Percentiles rank a stretch among this genome's conserved stretches.
Evolutionary conservation across 331 rosid species (phyloP).

Genomic region (Pyracantha coccinea): DNA sequence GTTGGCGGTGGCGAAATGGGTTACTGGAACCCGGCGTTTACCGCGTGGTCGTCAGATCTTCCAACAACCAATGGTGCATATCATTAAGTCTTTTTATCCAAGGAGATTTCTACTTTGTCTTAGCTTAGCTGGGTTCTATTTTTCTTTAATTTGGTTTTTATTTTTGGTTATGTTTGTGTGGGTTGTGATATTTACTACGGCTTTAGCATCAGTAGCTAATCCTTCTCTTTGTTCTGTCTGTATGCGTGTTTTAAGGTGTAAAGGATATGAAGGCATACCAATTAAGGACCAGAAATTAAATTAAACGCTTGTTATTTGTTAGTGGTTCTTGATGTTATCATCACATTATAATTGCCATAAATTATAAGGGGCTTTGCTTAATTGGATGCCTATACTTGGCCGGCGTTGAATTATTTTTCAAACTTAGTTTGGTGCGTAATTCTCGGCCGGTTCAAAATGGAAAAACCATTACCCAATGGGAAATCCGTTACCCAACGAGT

Average conservation of each 20-base stretch:
- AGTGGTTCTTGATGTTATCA: neutral
- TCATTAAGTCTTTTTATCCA: slow-evolving; percentile 7
- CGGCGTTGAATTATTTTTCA: too few relatives aligned
- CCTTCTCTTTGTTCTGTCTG: neutral
- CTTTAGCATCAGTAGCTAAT: slow-evolving; percentile 11
- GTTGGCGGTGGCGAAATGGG: slow-evolving; percentile 50
- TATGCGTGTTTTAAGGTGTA: slow-evolving; percentile 31
- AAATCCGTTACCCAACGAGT: too few relatives aligned
- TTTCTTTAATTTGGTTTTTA: neutral
- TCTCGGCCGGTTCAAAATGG: too few relatives aligned
- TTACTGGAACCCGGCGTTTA: slow-evolving; percentile 57
- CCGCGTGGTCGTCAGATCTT: slow-evolving; percentile 51
- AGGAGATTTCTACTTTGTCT: neutral
- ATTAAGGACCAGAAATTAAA: slow-evolving; percentile 24
- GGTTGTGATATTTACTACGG: slow-evolving; percentile 34
- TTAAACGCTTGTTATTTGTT: slow-evolving; percentile 13
- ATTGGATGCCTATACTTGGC: neutral
- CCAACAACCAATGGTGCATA: slow-evolving; percentile 66
- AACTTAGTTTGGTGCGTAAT: too few relatives aligned
- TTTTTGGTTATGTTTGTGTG: slow-evolving; percentile 20
- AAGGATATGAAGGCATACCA: slow-evolving; percentile 25
- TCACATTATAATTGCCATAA: neutral
- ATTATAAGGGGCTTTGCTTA: neutral
- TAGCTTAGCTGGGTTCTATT: slow-evolving; percentile 6
- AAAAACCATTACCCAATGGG: too few relatives aligned